Percentiles rank a stretch among this genome's conserved stretches.
These are phyloP conservation scores for Paralagenidium karlingii DNA, from an alignment of 352 stramenopile genomes.

Conservation along the genomic window DNA sequence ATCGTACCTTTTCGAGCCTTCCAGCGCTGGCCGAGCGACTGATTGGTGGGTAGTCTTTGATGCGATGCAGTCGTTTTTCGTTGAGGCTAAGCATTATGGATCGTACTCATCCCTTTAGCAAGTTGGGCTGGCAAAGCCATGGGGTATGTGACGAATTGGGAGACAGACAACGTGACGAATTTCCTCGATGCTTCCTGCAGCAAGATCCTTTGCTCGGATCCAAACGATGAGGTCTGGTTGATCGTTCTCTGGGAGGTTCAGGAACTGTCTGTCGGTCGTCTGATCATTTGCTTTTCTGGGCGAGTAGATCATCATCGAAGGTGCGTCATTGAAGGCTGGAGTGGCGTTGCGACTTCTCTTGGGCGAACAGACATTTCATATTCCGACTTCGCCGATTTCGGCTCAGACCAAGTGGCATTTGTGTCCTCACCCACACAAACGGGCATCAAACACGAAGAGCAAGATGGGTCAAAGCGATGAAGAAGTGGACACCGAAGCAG, in stretches of 20 bases:
- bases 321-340: conserved; percentile 69
- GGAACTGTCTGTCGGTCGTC: no score
- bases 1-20: conserved; percentile 71
- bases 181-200: conserved; percentile 56
- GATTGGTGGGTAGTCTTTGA: no score
- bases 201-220: conserved; percentile 75
- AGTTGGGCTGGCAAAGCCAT: conserved; percentile 57
- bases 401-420: no score
- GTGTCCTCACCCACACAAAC: no score
- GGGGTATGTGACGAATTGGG: conserved; percentile 57
- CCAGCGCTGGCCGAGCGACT: conserved; percentile 68
- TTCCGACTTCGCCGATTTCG: background rate
- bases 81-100: background rate
- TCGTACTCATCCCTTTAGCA: conserved; percentile 3
- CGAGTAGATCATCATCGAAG: conserved; percentile 53
- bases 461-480: no score
- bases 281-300: background rate
- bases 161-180: conserved; percentile 69
- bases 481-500: no score
- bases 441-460: no score
- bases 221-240: conserved; percentile 35
- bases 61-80: background rate
- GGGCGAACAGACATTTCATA: conserved; percentile 6
- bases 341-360: conserved; percentile 57
- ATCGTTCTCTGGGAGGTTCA: background rate